These are phyloP conservation scores for Xylaria sp. DNA, from an alignment of 2,329 filamentous ascomycete species.

Conservation along the genomic window DNA sequence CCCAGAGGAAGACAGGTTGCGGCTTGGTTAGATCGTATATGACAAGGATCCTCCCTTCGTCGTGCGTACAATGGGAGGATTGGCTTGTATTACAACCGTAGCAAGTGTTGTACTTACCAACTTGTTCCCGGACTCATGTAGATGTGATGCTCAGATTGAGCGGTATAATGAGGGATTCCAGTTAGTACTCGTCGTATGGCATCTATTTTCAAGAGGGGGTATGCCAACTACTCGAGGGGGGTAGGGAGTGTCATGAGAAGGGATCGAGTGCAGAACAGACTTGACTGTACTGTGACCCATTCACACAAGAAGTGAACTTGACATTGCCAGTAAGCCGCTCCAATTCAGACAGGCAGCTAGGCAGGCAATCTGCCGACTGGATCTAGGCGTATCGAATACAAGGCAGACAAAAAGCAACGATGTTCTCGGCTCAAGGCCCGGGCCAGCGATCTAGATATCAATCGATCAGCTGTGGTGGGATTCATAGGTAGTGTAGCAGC, in stretches of 20 bases:
- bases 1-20: no score
- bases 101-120: neutral
- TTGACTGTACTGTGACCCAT: neutral
- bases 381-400: neutral
- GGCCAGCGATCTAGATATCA: neutral
- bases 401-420: neutral
- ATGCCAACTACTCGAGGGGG: neutral
- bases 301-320: neutral
- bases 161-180: neutral
- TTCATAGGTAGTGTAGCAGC: no score
- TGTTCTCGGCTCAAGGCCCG: neutral
- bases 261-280: neutral
- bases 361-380: neutral
- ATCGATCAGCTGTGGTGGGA: neutral
- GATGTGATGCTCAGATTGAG: neutral
- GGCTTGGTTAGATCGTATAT: no score
- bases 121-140: neutral
- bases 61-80: no score
- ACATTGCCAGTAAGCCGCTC: neutral
- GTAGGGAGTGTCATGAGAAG: neutral
- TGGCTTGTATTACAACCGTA: neutral
- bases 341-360: neutral
- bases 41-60: no score
- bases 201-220: neutral
- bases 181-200: neutral